phyloP scores from a whole-genome alignment of 495 filamentous ascomycete species.

The Neurospora tetraspora region DNA sequence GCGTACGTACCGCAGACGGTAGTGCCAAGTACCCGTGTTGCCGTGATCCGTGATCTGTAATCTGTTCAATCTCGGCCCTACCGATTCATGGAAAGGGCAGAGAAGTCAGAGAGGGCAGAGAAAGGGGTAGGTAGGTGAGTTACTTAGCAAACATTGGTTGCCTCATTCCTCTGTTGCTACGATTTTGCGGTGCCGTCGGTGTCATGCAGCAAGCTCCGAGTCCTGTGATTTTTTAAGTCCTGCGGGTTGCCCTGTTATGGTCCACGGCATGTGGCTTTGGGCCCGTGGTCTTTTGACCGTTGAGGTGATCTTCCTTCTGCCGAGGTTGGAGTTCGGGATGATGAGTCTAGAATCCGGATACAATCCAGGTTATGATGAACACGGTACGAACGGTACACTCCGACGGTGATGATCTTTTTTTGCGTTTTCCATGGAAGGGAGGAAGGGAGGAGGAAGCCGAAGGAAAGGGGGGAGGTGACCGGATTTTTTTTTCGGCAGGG shows the following conservation, averaged over 20 bases:
- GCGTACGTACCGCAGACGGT: background rate
- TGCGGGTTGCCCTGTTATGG: background rate
- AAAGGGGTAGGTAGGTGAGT: background rate
- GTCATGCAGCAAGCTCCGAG: background rate
- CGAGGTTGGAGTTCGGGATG: background rate
- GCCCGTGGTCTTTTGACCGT: too few relatives aligned
- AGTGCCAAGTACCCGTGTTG: background rate
- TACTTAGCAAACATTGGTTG: background rate
- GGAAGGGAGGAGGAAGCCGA: background rate
- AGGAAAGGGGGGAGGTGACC: background rate
- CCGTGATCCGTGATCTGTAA: background rate
- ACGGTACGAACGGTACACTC: background rate
- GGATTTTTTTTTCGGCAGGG: too few relatives aligned
- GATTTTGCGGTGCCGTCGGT: background rate
- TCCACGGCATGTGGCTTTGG: background rate
- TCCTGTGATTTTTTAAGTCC: background rate
- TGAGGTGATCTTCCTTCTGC: background rate
- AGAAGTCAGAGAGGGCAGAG: background rate
- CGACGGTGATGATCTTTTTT: background rate
- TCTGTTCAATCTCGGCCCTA: background rate
- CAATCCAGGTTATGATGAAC: background rate
- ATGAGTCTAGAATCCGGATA: background rate
- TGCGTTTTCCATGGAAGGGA: background rate
- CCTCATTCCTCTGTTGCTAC: background rate
- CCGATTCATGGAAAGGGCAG: background rate